phyloP scores from a whole-genome alignment of 2,329 filamentous ascomycete genomes.

The Fusarium virguliforme region DNA sequence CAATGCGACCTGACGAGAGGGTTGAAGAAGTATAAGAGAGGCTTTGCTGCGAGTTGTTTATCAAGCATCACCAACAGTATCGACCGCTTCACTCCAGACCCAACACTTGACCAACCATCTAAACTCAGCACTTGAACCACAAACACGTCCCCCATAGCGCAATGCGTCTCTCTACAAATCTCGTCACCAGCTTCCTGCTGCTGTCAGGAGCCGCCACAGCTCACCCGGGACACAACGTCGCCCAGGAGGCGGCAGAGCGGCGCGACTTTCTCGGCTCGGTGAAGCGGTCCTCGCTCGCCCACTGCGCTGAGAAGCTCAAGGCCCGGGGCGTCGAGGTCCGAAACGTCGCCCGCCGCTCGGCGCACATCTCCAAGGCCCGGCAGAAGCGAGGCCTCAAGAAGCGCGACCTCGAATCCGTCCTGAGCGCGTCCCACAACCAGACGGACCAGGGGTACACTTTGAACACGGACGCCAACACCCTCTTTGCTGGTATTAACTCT shows the following conservation, averaged over 20 bases:
- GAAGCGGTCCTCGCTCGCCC: conserved; percentile 61
- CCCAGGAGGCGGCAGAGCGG: conserved; percentile 66
- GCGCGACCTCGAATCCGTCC: conserved; percentile 54
- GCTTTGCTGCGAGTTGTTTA: not conserved
- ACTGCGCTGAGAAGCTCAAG: conserved; percentile 65
- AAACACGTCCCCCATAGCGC: not conserved
- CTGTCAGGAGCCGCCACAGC: conserved; percentile 50
- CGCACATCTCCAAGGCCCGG: conserved; percentile 60
- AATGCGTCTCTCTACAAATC: conserved; percentile 20
- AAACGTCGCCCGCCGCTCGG: conserved; percentile 63
- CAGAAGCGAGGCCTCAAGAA: conserved; percentile 55
- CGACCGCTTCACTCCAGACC: not conserved
- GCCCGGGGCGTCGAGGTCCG: conserved; percentile 63
- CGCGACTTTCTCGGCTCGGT: conserved; percentile 59
- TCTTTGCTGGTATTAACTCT: conserved; percentile 60
- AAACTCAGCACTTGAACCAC: not conserved
- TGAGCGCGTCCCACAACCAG: conserved; percentile 58
- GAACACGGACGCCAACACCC: conserved; percentile 52
- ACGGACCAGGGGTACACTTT: conserved; percentile 55
- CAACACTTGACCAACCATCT: not conserved
- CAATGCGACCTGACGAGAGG: not conserved
- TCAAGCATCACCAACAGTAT: not conserved
- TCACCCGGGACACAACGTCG: conserved; percentile 67
- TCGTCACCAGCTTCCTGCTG: conserved; percentile 36
- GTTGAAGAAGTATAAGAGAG: not conserved